phyloP scores from a whole-genome alignment of 768 basidiomycete genomes.

The Trametes elegans region DNA sequence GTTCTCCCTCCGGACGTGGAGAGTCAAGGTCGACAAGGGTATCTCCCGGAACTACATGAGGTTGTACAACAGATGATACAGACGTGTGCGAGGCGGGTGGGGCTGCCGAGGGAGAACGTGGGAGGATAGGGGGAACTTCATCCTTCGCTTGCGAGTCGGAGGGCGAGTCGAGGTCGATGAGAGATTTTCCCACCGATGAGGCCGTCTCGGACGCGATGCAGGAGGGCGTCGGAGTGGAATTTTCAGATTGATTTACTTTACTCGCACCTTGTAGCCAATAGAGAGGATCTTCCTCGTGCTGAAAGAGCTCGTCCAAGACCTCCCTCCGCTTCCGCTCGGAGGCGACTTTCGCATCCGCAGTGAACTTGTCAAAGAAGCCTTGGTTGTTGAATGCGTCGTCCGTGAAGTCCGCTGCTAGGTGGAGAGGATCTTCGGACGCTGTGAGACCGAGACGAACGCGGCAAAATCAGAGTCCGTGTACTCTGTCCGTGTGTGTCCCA shows the following conservation, averaged over 20 bases:
- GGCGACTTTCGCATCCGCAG: slow-evolving; percentile 52
- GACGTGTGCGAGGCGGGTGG: background rate
- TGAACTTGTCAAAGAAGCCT: slow-evolving; percentile 61
- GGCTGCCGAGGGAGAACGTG: too few species aligned
- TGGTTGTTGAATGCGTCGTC: slow-evolving; percentile 14
- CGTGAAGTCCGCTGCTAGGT: slow-evolving; percentile 1
- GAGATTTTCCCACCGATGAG: background rate
- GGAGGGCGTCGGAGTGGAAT: slow-evolving; percentile 5
- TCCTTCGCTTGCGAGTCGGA: slow-evolving; percentile 14
- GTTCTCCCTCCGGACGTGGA: slow-evolving; percentile 19
- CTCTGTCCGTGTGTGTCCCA: slow-evolving; percentile 16
- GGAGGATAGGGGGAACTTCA: slow-evolving; percentile 8
- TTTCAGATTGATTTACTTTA: background rate
- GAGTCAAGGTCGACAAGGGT: slow-evolving; percentile 34
- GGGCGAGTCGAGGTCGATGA: slow-evolving; percentile 19
- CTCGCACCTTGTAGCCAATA: slow-evolving; percentile 45
- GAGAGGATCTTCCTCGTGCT: slow-evolving; percentile 69
- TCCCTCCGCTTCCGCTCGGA: slow-evolving; percentile 49
- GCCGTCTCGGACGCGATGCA: background rate
- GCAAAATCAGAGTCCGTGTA: slow-evolving; percentile 54
- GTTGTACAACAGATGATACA: background rate
- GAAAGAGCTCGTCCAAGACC: slow-evolving; percentile 61
- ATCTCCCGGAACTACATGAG: background rate
- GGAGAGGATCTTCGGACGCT: slow-evolving; percentile 50
- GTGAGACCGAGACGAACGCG: slow-evolving; percentile 59